Percentiles rank a stretch among this genome's conserved stretches.
Evolutionary conservation across 495 filamentous ascomycete genomes (phyloP).

Genomic region (Podospora bellae-mahoneyi): DNA sequence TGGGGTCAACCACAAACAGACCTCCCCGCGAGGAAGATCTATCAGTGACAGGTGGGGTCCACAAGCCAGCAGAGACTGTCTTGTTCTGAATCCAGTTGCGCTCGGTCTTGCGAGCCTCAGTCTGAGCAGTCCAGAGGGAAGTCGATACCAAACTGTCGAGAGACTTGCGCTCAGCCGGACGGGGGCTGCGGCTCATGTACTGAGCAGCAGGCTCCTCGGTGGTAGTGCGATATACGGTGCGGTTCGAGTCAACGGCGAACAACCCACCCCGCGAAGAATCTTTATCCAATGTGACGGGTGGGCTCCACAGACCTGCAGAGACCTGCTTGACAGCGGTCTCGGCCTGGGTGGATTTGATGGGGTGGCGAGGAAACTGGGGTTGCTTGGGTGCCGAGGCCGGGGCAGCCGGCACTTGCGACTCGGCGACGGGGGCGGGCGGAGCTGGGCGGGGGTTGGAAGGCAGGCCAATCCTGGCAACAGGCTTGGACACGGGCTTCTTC

Average conservation of each 20-base stretch:
- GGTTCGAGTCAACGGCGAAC: constrained; percentile 24
- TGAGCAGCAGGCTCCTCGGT: constrained; percentile 36
- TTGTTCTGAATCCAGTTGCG: constrained; percentile 32
- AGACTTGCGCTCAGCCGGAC: constrained; percentile 26
- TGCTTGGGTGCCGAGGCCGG: background rate
- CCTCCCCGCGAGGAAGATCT: constrained; percentile 18
- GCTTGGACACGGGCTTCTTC: constrained; percentile 19
- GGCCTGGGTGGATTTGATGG: constrained; percentile 20
- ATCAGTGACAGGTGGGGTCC: constrained; percentile 15
- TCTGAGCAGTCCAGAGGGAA: constrained; percentile 31
- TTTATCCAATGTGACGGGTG: constrained; percentile 4
- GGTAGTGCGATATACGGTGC: constrained; percentile 34
- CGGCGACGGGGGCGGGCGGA: background rate
- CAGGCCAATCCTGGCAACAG: constrained; percentile 17
- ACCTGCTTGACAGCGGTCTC: constrained; percentile 16
- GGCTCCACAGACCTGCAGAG: constrained; percentile 28
- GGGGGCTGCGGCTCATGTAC: constrained; percentile 28
- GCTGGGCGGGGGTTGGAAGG: constrained; percentile 13
- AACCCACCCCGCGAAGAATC: constrained; percentile 21
- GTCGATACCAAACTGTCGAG: constrained; percentile 32
- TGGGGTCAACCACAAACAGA: constrained; percentile 5
- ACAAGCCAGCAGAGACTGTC: constrained; percentile 5
- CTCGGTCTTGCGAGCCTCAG: constrained; percentile 14
- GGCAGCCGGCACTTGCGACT: constrained; percentile 5
- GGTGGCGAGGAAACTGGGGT: constrained; percentile 14